Evolutionary conservation across 2,329 filamentous ascomycete genomes (phyloP).

Genomic region (Sclerotinia minor): DNA sequence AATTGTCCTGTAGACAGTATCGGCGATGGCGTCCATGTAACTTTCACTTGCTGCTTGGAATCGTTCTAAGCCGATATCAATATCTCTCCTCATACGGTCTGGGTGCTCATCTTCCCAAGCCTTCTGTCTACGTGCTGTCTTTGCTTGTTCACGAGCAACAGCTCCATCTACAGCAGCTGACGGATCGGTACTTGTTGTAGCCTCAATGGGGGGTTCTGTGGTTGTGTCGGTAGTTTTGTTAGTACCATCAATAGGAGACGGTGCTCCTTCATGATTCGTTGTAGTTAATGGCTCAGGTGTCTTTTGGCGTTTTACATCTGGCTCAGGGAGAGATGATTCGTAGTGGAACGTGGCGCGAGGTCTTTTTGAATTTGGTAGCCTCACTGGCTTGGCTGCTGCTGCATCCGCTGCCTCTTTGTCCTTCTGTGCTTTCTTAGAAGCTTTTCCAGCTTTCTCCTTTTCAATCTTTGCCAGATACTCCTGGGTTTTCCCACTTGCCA

Average conservation of each 20-base stretch:
- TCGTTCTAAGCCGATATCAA: slow-evolving; percentile 76
- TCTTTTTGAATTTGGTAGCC: slow-evolving; percentile 72
- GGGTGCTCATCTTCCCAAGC: slow-evolving; percentile 43
- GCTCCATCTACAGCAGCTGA: slow-evolving; percentile 32
- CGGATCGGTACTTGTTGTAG: slow-evolving; percentile 25
- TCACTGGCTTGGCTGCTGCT: slow-evolving; percentile 54
- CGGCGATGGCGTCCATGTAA: slow-evolving; percentile 80
- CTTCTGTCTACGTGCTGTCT: slow-evolving; percentile 39
- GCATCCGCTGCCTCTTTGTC: slow-evolving; percentile 50
- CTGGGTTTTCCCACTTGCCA: slow-evolving; percentile 76
- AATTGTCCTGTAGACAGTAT: slow-evolving; percentile 79
- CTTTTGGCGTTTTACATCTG: slow-evolving; percentile 46
- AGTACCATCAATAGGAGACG: slow-evolving; percentile 27
- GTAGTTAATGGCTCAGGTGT: slow-evolving; percentile 39
- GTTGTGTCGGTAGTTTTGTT: slow-evolving; percentile 15
- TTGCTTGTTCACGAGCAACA: slow-evolving; percentile 36
- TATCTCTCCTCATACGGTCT: slow-evolving; percentile 62
- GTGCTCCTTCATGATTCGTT: slow-evolving; percentile 28
- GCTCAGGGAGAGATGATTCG: slow-evolving; percentile 58
- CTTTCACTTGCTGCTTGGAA: slow-evolving; percentile 68
- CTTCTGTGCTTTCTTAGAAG: slow-evolving; percentile 54
- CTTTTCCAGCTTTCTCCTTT: slow-evolving; percentile 61
- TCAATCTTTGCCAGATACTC: slow-evolving; percentile 84
- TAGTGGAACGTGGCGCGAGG: slow-evolving; percentile 70
- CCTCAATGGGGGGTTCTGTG: slow-evolving; percentile 27